Percentiles rank a stretch among this genome's conserved stretches.
These are phyloP conservation scores for Gnaphalium uliginosum DNA, from an alignment of 129 eudicot species.

Conservation along the genomic window DNA sequence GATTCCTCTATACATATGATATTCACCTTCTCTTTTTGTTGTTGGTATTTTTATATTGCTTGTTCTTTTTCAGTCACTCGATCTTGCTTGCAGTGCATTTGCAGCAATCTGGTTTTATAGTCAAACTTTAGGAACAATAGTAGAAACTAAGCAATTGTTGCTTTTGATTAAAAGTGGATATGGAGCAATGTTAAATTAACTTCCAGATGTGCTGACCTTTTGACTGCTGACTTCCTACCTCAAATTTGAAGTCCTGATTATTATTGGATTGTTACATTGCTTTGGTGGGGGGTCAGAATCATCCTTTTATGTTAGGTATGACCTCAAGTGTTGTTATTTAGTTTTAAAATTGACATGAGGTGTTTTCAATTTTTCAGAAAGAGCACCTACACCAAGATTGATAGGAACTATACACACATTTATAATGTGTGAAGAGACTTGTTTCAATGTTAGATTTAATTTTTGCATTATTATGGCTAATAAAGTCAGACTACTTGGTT, in stretches of 20 bases:
- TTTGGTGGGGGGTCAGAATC: slow-evolving; percentile 7
- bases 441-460: not conserved
- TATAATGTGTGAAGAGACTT: not conserved
- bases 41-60: not conserved
- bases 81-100: slow-evolving; percentile 18
- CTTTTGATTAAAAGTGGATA: slow-evolving; percentile 7
- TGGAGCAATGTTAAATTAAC: slow-evolving; percentile 16
- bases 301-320: slow-evolving; percentile 10
- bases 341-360: not conserved
- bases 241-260: not conserved
- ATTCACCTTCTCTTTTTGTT: not conserved
- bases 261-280: not conserved
- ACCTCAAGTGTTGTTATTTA: not conserved
- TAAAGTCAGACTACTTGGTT: not conserved
- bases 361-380: not conserved
- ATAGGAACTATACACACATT: not conserved
- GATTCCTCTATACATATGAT: slow-evolving; percentile 17
- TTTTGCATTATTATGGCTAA: not conserved
- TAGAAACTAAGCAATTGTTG: slow-evolving; percentile 29
- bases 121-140: slow-evolving; percentile 16
- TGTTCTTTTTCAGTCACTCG: not conserved
- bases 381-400: slow-evolving; percentile 10
- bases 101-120: slow-evolving; percentile 24
- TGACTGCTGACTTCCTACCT: not conserved
- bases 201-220: slow-evolving; percentile 10